A percentile compares a stretch with the other conserved stretches of the same genome.
These are phyloP conservation scores for Cephaloascus fragrans DNA, from an alignment of 805 yeast species.

Conservation along the genomic window DNA sequence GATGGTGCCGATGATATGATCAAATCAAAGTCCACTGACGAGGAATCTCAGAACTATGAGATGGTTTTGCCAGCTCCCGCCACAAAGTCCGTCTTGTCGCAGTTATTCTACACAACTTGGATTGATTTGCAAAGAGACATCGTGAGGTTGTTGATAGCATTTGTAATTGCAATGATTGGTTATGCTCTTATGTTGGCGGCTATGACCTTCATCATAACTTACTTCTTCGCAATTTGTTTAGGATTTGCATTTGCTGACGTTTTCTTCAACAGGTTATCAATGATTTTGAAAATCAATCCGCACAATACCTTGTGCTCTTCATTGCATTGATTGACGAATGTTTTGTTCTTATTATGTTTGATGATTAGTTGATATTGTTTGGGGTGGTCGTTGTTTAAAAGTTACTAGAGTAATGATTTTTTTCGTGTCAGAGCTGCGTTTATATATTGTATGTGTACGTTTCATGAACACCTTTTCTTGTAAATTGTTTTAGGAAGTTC, in stretches of 20 bases:
- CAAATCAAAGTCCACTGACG: slow-evolving; percentile 1
- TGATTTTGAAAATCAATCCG: slow-evolving; percentile 24
- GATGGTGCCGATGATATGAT: neutral
- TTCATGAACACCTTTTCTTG: too few relatives aligned
- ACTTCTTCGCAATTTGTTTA: slow-evolving; percentile 63
- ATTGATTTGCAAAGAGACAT: slow-evolving; percentile 37
- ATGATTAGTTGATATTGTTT: slow-evolving; percentile 1
- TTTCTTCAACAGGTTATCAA: slow-evolving; percentile 50
- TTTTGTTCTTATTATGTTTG: slow-evolving; percentile 8
- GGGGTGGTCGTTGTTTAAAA: too few relatives aligned
- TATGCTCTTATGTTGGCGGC: slow-evolving; percentile 73
- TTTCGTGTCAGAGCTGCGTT: too few relatives aligned
- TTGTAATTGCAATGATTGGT: slow-evolving; percentile 55
- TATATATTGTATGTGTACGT: too few relatives aligned
- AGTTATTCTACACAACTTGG: slow-evolving; percentile 21
- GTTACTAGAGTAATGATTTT: too few relatives aligned
- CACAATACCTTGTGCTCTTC: slow-evolving; percentile 16
- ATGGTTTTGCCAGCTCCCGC: slow-evolving; percentile 5
- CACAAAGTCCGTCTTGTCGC: slow-evolving; percentile 7
- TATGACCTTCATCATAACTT: slow-evolving; percentile 58
- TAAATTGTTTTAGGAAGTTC: too few relatives aligned
- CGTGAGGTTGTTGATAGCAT: slow-evolving; percentile 44
- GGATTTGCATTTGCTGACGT: slow-evolving; percentile 68
- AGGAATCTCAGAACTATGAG: neutral
- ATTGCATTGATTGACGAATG: slow-evolving; percentile 13